Evolutionary conservation across 768 basidiomycete species (phyloP).

Genomic region (Collybiopsis confluens): DNA sequence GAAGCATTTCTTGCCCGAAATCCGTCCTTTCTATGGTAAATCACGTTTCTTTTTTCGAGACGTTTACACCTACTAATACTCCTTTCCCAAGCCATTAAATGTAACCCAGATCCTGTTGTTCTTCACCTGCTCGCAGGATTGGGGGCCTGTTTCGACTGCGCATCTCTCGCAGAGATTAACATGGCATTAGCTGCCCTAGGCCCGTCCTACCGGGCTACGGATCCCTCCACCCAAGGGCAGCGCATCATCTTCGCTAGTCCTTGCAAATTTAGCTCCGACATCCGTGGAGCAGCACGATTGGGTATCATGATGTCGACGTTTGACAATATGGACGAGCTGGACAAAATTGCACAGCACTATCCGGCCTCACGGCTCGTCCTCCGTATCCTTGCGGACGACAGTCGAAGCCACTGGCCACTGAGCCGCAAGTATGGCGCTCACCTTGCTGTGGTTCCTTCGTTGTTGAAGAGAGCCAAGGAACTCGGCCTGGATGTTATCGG

Average conservation of each 20-base stretch:
- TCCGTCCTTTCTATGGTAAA: too few relatives aligned
- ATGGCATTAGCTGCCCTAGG: slow-evolving; percentile 52
- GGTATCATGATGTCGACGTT: slow-evolving; percentile 79
- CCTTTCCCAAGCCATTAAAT: slow-evolving; percentile 54
- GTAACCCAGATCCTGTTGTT: slow-evolving; percentile 74
- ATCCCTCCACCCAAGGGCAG: slow-evolving; percentile 24
- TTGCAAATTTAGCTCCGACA: slow-evolving; percentile 73
- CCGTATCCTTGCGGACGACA: slow-evolving; percentile 77
- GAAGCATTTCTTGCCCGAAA: slow-evolving; percentile 42
- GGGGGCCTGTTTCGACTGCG: slow-evolving; percentile 75
- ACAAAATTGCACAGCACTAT: slow-evolving; percentile 63
- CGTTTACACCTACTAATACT: background rate
- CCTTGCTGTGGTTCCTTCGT: slow-evolving; percentile 53
- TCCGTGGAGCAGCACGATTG: slow-evolving; percentile 53
- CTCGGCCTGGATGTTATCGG: slow-evolving; percentile 64
- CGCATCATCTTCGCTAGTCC: slow-evolving; percentile 74
- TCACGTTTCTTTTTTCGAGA: background rate
- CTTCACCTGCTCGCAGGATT: slow-evolving; percentile 62
- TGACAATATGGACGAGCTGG: slow-evolving; percentile 73
- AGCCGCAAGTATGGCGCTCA: slow-evolving; percentile 76
- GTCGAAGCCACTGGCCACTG: slow-evolving; percentile 66
- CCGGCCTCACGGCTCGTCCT: slow-evolving; percentile 66
- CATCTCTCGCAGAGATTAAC: slow-evolving; percentile 67
- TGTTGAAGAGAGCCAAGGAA: slow-evolving; percentile 53
- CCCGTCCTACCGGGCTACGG: background rate